Evolutionary conservation across 441 rosid genomes (phyloP), one percentile per base, ranked within the genome.

Genomic region (Gossypium gossypioides): DNA sequence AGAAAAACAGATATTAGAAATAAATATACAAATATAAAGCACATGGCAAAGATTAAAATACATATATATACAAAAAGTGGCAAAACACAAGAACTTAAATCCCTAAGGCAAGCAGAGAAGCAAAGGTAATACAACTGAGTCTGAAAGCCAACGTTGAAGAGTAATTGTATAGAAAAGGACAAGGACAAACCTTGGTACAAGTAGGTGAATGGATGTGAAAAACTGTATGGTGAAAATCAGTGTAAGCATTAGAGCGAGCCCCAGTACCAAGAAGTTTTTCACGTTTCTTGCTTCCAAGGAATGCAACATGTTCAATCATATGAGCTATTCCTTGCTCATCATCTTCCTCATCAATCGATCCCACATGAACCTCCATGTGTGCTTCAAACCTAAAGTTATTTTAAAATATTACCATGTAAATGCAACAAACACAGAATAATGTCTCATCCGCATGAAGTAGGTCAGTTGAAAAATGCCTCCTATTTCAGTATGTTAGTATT

Each of bases 261-360:
- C 99, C 98, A 67, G 99, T 92, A 51, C 97, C 97, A 61, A 96
- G 97, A 84, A 96, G 96, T 80, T 96, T 92, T 81, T 96, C 99
- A 40, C 99, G 96, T 78, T 96, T 92, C 88, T 92, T 96, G 79
- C 99, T 96, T 84, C 99, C 99, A 69, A 92, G 95, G 72, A 96
- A 92, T 72, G 99, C 97, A 40, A 96, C 97, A 77, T 96, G 99
- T 76, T 96, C 99, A 73, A 96, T 96, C 99, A 96, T 96, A 90
- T 96, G 99, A 27, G 99, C 98, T 68, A 96, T 96, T 78, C 99
- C 99, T 83, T 96, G 99, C 83, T 96, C 98, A 82, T 92, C 99
- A 74, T 90, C 93, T 87, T 91, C 98, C 86, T 96, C 99, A 27
- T 96, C 99, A 73, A 96, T 90, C 13, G 99, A 92, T 75, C 99